Base-by-base conservation (phyloP, 2,329 filamentous ascomycete species). In the Cordyceps militaris region DNA sequence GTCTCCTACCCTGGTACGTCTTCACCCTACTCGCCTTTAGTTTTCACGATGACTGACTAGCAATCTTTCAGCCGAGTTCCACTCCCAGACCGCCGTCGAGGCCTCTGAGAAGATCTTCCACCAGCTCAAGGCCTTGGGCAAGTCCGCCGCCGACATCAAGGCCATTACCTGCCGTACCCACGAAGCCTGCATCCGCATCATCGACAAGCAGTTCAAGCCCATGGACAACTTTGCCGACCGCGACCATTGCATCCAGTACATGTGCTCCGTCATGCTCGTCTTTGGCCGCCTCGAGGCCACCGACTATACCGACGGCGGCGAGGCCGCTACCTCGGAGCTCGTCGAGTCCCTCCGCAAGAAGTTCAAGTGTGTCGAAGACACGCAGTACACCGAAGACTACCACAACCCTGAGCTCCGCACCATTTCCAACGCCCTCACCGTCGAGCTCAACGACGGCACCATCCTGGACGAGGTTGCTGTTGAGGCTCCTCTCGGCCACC, bases 151-250 rank as follows among this genome's bases (percentile, higher is more conserved):
- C 65, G 93, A 99, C 74, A 96, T 99, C 79, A 93, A 96, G 79
- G 82, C 83, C 61, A 84, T 99, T 68, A 91, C 88, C 66, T 96
- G 93, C 84, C 88, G 94, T 67, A 99, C 94, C 9, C 94, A 99
- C 79, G 94, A 99, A 77, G 94, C 94, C 59, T 97, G 94, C 79
- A 85, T 99, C 71, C 91, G 94, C 69, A 99, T 99, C 77, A 99
- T 99, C 69, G 94, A 99, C 84, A 99, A 99, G 83, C 94, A 99
- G 78, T 95, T 96, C 83, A 97, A 97, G 84, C 87, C 92, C 66
- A 96, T 99, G 90, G 92, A 97, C 81, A 99, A 99, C 85, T 99
- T 97, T 70, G 94, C 94, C 70, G 94, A 99, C 78, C 91, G 94
- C 70, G 94, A 99, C 76, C 94, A 99, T 83, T 99, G 94, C 78